Conservation (phyloP, 129 eudicot genomes). For the Smallanthus sonchifolius region DNA sequence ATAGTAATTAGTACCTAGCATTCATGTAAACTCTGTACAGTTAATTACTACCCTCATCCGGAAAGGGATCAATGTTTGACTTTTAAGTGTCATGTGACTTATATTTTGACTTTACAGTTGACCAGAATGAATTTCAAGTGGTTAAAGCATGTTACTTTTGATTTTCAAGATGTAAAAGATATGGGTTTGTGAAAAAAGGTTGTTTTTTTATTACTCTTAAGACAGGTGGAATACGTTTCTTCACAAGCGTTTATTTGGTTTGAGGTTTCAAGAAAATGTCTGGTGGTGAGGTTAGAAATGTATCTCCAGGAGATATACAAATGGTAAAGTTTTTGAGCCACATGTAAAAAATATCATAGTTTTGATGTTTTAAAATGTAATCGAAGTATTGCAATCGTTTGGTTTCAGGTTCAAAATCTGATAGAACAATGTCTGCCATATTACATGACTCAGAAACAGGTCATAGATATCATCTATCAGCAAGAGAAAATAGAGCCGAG, state of each 20-base stretch:
- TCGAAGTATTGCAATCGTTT: neutral
- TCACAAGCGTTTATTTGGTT: neutral
- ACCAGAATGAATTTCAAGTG: neutral
- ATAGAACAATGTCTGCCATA: constrained; percentile 70
- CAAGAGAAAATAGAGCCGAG: constrained; percentile 66
- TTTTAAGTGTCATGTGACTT: constrained; percentile 1
- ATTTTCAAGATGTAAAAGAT: neutral
- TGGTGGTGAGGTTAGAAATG: constrained; percentile 55
- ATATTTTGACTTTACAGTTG: constrained; percentile 17
- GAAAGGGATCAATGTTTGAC: constrained; percentile 25
- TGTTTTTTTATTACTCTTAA: neutral
- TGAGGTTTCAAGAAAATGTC: constrained; percentile 45
- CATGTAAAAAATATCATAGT: neutral
- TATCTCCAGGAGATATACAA: constrained; percentile 57
- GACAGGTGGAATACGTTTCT: constrained; percentile 25
- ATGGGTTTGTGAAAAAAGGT: neutral
- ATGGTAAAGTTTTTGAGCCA: constrained; percentile 42
- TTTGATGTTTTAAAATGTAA: neutral
- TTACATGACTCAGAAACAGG: constrained; percentile 82
- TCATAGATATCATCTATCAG: constrained; percentile 41
- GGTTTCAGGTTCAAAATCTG: constrained; percentile 75
- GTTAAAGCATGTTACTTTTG: neutral
- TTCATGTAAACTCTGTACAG: neutral
- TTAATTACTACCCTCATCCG: neutral
- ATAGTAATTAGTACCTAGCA: neutral